Evolutionary conservation across 352 stramenopile genomes (phyloP).

Genomic region (Pythium phragmiticola): DNA sequence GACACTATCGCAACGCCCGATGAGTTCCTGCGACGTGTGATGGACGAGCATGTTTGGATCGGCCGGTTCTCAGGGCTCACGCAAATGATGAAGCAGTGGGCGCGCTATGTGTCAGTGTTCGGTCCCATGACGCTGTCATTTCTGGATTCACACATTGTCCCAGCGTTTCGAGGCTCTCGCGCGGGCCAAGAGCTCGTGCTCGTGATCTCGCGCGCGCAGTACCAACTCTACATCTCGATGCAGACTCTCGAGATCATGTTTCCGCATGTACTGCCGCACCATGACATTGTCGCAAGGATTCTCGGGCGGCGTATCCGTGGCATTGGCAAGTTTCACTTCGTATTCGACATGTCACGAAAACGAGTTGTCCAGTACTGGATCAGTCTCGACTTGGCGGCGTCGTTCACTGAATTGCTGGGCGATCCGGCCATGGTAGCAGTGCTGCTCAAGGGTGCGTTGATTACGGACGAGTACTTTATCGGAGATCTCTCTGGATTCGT

Average conservation of each 20-base stretch:
- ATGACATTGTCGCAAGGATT: conserved; percentile 29
- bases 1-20: no score
- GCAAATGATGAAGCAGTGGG: conserved; percentile 52
- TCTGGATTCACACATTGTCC: conserved; percentile 24
- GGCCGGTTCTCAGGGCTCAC: conserved; percentile 41
- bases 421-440: conserved; percentile 37
- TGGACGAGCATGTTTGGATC: no score
- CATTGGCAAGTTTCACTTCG: conserved; percentile 39
- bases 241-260: conserved; percentile 57
- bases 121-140: conserved; percentile 29
- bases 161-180: neutral
- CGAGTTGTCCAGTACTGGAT: conserved; percentile 46
- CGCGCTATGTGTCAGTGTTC: conserved; percentile 39
- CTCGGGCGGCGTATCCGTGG: conserved; percentile 35
- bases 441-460: conserved; percentile 43
- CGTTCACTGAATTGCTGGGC: conserved; percentile 41
- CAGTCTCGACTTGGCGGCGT: conserved; percentile 38
- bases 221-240: conserved; percentile 39
- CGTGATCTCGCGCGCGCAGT: conserved; percentile 41
- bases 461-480: conserved; percentile 56
- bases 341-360: conserved; percentile 40
- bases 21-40: no score
- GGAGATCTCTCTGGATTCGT: conserved; percentile 27
- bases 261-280: conserved; percentile 35
- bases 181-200: conserved; percentile 24